Conservation (phyloP, 495 filamentous ascomycete species). For the Viridothelium virens region DNA sequence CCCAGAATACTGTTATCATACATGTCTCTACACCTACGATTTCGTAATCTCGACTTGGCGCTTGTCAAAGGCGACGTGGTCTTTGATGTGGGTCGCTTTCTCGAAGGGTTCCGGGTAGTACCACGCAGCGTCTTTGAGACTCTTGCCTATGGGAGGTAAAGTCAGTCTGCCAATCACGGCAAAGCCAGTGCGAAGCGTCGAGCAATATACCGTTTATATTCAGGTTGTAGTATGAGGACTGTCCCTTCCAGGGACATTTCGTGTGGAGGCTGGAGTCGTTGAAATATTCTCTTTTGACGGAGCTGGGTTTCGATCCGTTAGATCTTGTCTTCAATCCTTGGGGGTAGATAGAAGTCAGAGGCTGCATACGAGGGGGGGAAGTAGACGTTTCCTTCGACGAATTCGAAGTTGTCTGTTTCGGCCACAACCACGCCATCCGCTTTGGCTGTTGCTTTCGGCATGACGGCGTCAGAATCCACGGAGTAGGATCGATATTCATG, state of each 20-base stretch:
- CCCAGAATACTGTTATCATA: background rate
- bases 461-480: conserved; percentile 5
- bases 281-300: conserved; percentile 43
- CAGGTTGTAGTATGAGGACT: conserved; percentile 59
- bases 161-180: background rate
- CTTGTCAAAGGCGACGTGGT: conserved; percentile 62
- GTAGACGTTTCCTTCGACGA: conserved; percentile 68
- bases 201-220: conserved; percentile 27
- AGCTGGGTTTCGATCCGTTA: conserved; percentile 32
- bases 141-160: conserved; percentile 22
- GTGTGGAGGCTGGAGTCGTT: conserved; percentile 45
- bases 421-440: conserved; percentile 53
- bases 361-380: conserved; percentile 33
- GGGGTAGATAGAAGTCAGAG: conserved; percentile 12
- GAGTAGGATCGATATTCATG: conserved; percentile 7
- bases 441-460: conserved; percentile 44
- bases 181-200: background rate
- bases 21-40: background rate
- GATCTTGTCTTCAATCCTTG: conserved; percentile 15
- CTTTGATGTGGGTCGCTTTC: conserved; percentile 51
- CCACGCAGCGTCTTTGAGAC: conserved; percentile 58
- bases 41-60: conserved; percentile 16
- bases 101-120: conserved; percentile 55
- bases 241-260: conserved; percentile 63
- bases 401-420: conserved; percentile 52